Base-by-base conservation (phyloP, 78 protist genomes). In the Planoprotostelium fungivorum region DNA sequence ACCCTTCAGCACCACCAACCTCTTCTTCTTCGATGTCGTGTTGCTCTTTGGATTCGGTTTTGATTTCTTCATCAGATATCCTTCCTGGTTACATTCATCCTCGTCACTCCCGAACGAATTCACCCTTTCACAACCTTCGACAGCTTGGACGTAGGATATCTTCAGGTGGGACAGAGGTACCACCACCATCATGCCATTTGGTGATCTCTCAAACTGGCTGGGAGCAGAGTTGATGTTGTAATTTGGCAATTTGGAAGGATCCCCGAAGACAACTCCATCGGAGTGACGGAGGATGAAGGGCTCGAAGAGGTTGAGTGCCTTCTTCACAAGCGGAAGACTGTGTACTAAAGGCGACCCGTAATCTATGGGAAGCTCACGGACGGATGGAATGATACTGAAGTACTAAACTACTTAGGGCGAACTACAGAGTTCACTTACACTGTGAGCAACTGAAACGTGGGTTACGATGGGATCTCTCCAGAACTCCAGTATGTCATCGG, bases 1-100 rank as follows among this genome's bases (percentile, higher is more conserved):
- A 88, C 92, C 92, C 28, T 89, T 86, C 51, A 94, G 89, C 25
- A 88, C 91, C 84, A 94, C 91, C 94, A 91, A 91, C 35, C 96
- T 88, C 35, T 89, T 88, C 86, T 94, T 94, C 94, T 16, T 51
- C 16, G 73, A 5, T 16, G 73, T 51, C 31, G 73, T 51, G 73
- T 51, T 5, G 5, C 16, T 51, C 73, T 51, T 51, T 51, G 73
- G 73, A 16, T 51, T 51, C 16, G 73, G 73, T 16, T 51, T 51
- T 5, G 73, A 51, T 51, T 51, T 51, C 16, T 51, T 51, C 16
- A 51, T 16, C 73, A 51, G 16, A 25, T 25, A 5, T 5, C 73
- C 73, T 16, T 51, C 73, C 73, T 51, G 73, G 16, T 51, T 5
- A 51, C 16, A 25, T 51, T 51, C 73, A 51, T 16, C 73, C 73